phyloP scores from a whole-genome alignment of 192 early-diverging fungal genomes.

The Spinellus fusiger region DNA sequence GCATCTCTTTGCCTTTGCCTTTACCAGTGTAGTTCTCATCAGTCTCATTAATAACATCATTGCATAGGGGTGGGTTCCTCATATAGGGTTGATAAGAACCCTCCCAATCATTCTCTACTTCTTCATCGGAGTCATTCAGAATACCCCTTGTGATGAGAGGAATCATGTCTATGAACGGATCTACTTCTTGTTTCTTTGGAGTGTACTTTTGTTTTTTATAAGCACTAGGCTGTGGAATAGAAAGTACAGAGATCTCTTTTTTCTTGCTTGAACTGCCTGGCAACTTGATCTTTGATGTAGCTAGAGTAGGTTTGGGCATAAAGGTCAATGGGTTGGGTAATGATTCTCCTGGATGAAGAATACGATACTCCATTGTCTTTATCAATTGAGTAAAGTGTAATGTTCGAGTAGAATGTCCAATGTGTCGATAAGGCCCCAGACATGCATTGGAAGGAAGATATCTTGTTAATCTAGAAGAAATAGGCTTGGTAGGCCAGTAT shows the following conservation, averaged over 20 bases:
- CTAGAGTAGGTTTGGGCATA: not conserved
- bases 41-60: no score
- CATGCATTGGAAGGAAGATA: not conserved
- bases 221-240: no score
- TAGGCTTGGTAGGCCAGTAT: conserved; percentile 3
- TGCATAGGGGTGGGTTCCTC: no score
- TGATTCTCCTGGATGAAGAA: not conserved
- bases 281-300: not conserved
- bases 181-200: not conserved
- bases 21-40: no score
- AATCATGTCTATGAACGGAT: not conserved
- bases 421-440: not conserved
- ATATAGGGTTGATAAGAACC: not conserved
- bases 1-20: no score
- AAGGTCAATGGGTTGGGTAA: not conserved
- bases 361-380: conserved; percentile 12
- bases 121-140: not conserved
- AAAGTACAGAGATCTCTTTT: no score
- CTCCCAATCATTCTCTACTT: not conserved
- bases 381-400: not conserved
- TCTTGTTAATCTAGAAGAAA: not conserved
- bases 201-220: not conserved
- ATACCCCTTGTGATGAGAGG: not conserved
- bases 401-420: conserved; percentile 6
- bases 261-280: not conserved